Base-by-base conservation (phyloP, 2,329 filamentous ascomycete species). In the Alternaria viburni region DNA sequence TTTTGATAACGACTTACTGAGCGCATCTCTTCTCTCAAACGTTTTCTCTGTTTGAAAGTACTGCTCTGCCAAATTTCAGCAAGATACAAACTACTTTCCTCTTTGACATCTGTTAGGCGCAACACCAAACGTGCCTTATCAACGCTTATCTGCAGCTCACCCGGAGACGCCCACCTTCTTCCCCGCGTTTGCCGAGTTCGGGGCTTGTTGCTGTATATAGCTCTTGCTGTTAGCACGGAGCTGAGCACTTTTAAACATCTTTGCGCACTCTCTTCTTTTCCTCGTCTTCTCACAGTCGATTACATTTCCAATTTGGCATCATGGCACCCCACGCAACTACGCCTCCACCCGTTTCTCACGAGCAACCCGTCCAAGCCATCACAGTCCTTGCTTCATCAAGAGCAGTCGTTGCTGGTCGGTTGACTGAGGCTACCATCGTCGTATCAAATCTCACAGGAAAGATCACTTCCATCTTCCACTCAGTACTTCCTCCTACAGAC, bases 361-460 rank as follows among this genome's bases (percentile, higher is more conserved):
- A 72, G 59, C 70, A 68, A 32, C 69, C 74, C 19, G 17, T 64
- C 21, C 74, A 83, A 57, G 83, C 84, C 17, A 86, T 94, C 73
- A 89, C 88, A 46, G 92, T 97, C 62, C 86, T 98, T 61, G 91
- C 91, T 61, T 98, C 96, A 1, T 91, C 90, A 25, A 88, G 94
- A 72, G 92, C 92, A 61, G 89, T 98, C 54, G 85, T 98, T 71
- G 91, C 90, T 49, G 89, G 91, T 61, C 85, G 88, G 46, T 82
- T 97, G 49, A 93, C 91, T 3, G 90, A 93, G 19, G 95, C 93
- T 62, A 97, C 94, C 12, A 89, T 99, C 62, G 86, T 91, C 59
- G 84, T 97, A 71, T 97, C 93, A 3, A 87, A 88, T 7, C 78
- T 79, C 45, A 94, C 93, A 0, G 96, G 96, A 75, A 97, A 94